Base-by-base conservation (phyloP, 2,329 filamentous ascomycete species). In the Rasamsonia emersonii region DNA sequence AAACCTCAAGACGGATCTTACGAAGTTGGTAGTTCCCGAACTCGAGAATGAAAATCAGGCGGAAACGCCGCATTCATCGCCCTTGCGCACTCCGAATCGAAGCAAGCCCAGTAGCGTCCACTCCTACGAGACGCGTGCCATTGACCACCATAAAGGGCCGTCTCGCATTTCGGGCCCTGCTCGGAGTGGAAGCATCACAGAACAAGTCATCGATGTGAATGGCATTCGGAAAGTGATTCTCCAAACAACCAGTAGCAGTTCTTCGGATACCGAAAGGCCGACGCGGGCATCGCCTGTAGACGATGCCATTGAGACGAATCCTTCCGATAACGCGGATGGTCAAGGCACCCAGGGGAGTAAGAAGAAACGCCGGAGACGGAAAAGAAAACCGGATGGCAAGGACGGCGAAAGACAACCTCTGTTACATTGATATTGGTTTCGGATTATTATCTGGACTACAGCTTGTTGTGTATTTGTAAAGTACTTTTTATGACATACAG, bases 141-240 rank as follows among this genome's bases (percentile, higher is more conserved):
- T 17, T 2, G 43, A 47, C 5, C 30, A 30, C 13, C 23, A 30
- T 26, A 35, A 53, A 45, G 58, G 42, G 18, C 40, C 43, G 17
- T 59, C 60, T 23, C 47, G 53, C 11, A 58, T 58, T 30, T 62
- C 62, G 19, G 65, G 70, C 6, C 64, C 68, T 4, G 77, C 78
- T 4, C 70, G 81, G 35, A 84, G 78, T 44, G 82, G 83, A 17
- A 84, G 79, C 51, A 85, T 88, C 45, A 86, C 82, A 0, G 82
- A 88, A 56, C 83, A 82, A 39, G 65, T 83, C n/a, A 64, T 86
- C 35, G 79, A 88, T 48, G 67, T 79, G 2, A 76, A 79, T 34
- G 83, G 83, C 2, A 71, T 86, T 32, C 75, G 76, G 41, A 89
- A 89, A 59, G 74, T 86, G 26, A 74, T 89, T 1, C 65, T 89